These are phyloP conservation scores for Nigrospora oryzae DNA, from an alignment of 2,329 filamentous ascomycete genomes.

Conservation along the genomic window DNA sequence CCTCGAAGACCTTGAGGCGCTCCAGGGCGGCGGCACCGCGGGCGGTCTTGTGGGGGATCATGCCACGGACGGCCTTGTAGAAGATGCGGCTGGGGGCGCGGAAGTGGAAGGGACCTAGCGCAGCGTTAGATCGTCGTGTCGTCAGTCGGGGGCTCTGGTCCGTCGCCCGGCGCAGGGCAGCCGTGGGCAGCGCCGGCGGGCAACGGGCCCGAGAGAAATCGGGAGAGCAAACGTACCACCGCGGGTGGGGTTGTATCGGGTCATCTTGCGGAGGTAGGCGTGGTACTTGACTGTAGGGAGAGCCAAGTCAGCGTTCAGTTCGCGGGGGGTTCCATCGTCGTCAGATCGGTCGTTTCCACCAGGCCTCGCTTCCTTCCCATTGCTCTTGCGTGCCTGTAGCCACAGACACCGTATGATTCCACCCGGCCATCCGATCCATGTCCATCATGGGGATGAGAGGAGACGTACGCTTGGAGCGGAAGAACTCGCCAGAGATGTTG, in stretches of 20 bases:
- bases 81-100: conserved; percentile 98
- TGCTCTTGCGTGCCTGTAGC: too few relatives aligned
- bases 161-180: too few relatives aligned
- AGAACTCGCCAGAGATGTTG: conserved; percentile 99
- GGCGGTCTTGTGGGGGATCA: conserved; percentile 99
- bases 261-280: conserved; percentile 99
- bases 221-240: conserved; percentile 60
- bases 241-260: conserved; percentile 98
- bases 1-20: conserved; percentile 99
- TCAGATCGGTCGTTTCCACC: neutral
- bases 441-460: conserved; percentile 1
- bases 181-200: too few relatives aligned
- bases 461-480: conserved; percentile 98
- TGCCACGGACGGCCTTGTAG: conserved; percentile 99
- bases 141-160: neutral
- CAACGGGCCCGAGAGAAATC: conserved; percentile 1
- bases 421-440: neutral
- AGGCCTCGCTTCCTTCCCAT: neutral
- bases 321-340: neutral
- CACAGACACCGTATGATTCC: too few relatives aligned
- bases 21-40: conserved; percentile 93
- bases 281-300: conserved; percentile 91
- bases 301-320: conserved; percentile 32
- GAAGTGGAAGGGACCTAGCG: conserved; percentile 95
- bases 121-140: conserved; percentile 18